Conservation (phyloP, 1,284 basidiomycete species). For the Moesziomyces parantarcticus region DNA sequence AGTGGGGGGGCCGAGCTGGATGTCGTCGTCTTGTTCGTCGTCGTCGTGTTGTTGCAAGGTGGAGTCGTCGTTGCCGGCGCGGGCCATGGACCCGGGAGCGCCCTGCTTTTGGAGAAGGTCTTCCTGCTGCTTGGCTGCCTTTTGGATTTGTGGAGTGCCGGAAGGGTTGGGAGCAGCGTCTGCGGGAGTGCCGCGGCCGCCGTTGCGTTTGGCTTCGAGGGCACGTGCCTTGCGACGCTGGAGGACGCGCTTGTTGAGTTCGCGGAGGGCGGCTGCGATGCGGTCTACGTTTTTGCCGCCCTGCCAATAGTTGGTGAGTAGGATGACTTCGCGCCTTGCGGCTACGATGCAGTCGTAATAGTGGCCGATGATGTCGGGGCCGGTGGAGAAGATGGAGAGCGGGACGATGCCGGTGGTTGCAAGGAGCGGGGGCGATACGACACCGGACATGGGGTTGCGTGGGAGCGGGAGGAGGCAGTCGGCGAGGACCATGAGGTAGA, state of each 20-base stretch:
- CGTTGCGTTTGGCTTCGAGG: slow-evolving; percentile 20
- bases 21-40: slow-evolving; percentile 16
- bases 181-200: slow-evolving; percentile 3
- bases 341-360: slow-evolving; percentile 67
- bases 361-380: slow-evolving; percentile 66
- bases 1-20: slow-evolving; percentile 37
- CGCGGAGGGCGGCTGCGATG: slow-evolving; percentile 61
- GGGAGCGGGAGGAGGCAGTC: slow-evolving; percentile 61
- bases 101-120: slow-evolving; percentile 28
- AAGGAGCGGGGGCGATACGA: slow-evolving; percentile 64
- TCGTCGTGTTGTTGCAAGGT: not conserved
- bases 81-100: slow-evolving; percentile 37
- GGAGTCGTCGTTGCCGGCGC: slow-evolving; percentile 22
- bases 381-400: slow-evolving; percentile 65
- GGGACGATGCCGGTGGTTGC: slow-evolving; percentile 65
- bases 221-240: slow-evolving; percentile 36
- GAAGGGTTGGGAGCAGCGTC: slow-evolving; percentile 7
- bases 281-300: slow-evolving; percentile 63
- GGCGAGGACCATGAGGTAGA: slow-evolving; percentile 65
- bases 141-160: slow-evolving; percentile 20
- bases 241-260: slow-evolving; percentile 53
- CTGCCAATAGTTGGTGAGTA: slow-evolving; percentile 68
- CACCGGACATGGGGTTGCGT: slow-evolving; percentile 59
- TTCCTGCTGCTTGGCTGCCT: slow-evolving; percentile 24
- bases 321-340: slow-evolving; percentile 61